phyloP scores from a whole-genome alignment of 108 stramenopile species.

The Cyclotella cryptica region DNA sequence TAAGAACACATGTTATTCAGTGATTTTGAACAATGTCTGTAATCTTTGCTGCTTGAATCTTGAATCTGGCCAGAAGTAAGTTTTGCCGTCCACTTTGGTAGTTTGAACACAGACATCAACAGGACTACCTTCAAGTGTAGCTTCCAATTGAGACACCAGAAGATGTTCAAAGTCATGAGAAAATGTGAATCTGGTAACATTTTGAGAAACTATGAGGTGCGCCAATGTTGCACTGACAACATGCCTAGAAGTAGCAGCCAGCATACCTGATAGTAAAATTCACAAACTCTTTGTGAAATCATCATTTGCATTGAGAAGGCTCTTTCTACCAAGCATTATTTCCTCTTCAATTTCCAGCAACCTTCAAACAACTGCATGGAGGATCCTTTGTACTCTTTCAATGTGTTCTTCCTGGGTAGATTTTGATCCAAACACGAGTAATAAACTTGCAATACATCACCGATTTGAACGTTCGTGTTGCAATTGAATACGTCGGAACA shows the following conservation, averaged over 20 bases:
- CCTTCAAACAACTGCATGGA: neutral
- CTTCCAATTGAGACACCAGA: neutral
- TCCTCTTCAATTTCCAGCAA: neutral
- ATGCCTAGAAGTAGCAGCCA: neutral
- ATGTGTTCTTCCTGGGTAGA: neutral
- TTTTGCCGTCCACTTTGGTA: too few relatives aligned
- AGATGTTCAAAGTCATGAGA: neutral
- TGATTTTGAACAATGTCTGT: neutral
- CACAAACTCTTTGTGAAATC: neutral
- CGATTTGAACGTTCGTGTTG: neutral
- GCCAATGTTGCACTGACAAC: neutral
- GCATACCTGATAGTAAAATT: neutral
- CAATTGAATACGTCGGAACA: neutral
- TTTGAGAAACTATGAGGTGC: neutral
- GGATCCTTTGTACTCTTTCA: neutral
- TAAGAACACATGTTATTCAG: too few relatives aligned
- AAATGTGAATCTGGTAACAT: neutral
- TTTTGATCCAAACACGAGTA: neutral
- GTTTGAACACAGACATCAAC: too few relatives aligned
- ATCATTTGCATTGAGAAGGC: neutral
- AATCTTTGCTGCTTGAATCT: too few relatives aligned
- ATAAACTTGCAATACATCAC: neutral
- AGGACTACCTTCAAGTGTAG: too few relatives aligned
- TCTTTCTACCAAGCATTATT: neutral
- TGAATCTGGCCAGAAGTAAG: too few relatives aligned